Conservation (phyloP, 2,329 filamentous ascomycete genomes). For the Xylaria hypoxylon region DNA sequence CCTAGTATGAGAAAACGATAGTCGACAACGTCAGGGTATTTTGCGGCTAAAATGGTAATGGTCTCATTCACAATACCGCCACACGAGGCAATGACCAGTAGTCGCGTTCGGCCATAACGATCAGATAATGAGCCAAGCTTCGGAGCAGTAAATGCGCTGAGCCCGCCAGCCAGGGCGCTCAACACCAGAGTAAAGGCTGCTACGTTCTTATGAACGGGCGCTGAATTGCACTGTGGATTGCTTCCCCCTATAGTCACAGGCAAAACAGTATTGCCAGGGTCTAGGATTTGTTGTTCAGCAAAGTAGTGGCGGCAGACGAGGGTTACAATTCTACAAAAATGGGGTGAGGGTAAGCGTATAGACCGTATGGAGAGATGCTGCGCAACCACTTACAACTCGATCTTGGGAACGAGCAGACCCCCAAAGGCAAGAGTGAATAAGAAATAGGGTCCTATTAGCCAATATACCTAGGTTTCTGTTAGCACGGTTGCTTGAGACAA, state of each 20-base stretch:
- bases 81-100: slow-evolving; percentile 78
- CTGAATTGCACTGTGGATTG: slow-evolving; percentile 83
- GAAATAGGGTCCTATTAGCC: slow-evolving; percentile 83
- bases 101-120: slow-evolving; percentile 79
- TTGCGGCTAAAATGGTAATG: slow-evolving; percentile 81
- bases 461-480: slow-evolving; percentile 71
- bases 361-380: not conserved
- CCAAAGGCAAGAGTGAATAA: slow-evolving; percentile 89
- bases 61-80: slow-evolving; percentile 82
- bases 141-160: slow-evolving; percentile 85
- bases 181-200: slow-evolving; percentile 83
- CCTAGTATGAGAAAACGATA: slow-evolving; percentile 85
- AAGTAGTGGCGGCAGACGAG: slow-evolving; percentile 89
- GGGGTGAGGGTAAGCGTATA: slow-evolving; percentile 15
- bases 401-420: slow-evolving; percentile 83
- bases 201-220: slow-evolving; percentile 80
- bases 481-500: slow-evolving; percentile 36
- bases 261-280: slow-evolving; percentile 70
- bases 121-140: slow-evolving; percentile 89
- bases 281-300: slow-evolving; percentile 69
- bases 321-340: slow-evolving; percentile 70
- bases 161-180: slow-evolving; percentile 77
- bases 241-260: slow-evolving; percentile 75
- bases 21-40: slow-evolving; percentile 76
- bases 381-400: slow-evolving; percentile 73